Base-by-base conservation (phyloP, 345 rosid species). In the Hirschfeldia incana region DNA sequence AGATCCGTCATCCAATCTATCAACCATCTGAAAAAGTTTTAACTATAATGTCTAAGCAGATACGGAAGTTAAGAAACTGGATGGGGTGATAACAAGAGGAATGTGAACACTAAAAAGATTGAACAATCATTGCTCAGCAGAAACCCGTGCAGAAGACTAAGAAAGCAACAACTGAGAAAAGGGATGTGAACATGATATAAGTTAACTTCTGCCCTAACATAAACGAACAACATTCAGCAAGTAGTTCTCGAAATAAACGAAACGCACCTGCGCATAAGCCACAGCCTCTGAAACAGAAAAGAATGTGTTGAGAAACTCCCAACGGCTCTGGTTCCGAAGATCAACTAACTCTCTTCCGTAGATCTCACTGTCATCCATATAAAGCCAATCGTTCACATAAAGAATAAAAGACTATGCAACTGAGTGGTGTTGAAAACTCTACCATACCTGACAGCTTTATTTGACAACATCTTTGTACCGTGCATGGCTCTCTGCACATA, bases 201-300 rank as follows among this genome's bases (percentile, higher is more conserved):
- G 21, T 21, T 21, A 21, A 21, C 21, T 21, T 21, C 21, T 21
- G 21, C 1, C 16, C 16, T 16, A 46, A 46, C 53, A 46, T 46
- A 46, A 46, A 46, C 53, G 0, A 42, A 42, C 46, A 39, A 9
- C 9, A 39, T 39, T 39, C 46, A 39, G 46, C 53, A 44, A 44
- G 5, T 12, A 44, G 53, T 44, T 44, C 53, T 44, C 53, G 0
- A 11, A 11, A 44, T 44, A 12, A 44, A 12, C 3, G 15, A 44
- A 44, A 21, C 46, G 12, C 36, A 92, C 98, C 94, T 94, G 97
- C 89, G 91, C 90, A 82, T 83, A 94, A 36, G 97, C 97, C 78
- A 94, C 91, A 65, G 94, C 98, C 83, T 94, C 98, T 42, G 98
- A 94, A 73, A 94, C 98, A 44, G 98, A 94, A 82, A 94, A 94